Conservation (phyloP, 2,329 filamentous ascomycete species). For the Colletotrichum sp. region DNA sequence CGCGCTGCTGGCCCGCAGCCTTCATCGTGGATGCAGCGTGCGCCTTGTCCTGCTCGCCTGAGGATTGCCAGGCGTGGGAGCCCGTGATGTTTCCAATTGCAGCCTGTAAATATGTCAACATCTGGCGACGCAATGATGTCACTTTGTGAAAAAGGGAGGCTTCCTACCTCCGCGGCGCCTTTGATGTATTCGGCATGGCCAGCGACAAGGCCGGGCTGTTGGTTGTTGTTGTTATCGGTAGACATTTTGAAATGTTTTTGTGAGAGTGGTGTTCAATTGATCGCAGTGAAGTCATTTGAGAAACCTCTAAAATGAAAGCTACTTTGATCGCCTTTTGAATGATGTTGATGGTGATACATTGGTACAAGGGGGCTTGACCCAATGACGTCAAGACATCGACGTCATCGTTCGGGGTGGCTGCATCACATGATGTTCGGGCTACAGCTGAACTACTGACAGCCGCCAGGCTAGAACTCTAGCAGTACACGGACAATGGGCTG, state of each 20-base stretch:
- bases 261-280: background rate
- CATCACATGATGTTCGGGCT: slow-evolving; percentile 4
- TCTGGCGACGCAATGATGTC: background rate
- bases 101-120: slow-evolving; percentile 41
- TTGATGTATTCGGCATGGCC: slow-evolving; percentile 73
- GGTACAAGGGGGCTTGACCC: background rate
- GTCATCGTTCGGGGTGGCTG: background rate
- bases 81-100: slow-evolving; percentile 67
- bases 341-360: background rate
- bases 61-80: slow-evolving; percentile 66
- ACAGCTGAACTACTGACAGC: background rate
- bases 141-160: background rate
- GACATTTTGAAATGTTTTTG: background rate
- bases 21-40: slow-evolving; percentile 68
- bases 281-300: background rate
- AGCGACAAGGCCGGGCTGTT: slow-evolving; percentile 61
- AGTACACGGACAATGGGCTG: background rate
- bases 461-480: background rate
- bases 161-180: slow-evolving; percentile 64
- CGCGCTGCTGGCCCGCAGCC: slow-evolving; percentile 59
- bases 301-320: background rate
- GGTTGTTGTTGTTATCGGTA: slow-evolving; percentile 27
- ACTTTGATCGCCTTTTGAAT: background rate
- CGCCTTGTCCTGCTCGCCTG: slow-evolving; percentile 68
- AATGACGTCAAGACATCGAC: slow-evolving; percentile 17